phyloP scores from a whole-genome alignment of 768 basidiomycete genomes.

The Boletus fagicola region DNA sequence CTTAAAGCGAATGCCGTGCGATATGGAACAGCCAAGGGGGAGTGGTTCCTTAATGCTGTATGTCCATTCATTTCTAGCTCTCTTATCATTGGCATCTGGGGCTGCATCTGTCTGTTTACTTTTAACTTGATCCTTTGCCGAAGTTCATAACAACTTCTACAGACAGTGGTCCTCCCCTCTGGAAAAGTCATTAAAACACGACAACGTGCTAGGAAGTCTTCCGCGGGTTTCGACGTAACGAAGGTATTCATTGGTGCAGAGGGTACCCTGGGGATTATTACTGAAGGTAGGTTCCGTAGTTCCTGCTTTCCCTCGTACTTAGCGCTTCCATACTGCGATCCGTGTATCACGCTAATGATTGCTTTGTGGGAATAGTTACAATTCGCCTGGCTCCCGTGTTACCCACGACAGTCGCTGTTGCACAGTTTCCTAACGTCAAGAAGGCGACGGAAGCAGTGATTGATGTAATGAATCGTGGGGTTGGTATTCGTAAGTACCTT shows the following conservation, averaged over 20 bases:
- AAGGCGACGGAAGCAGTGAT: slow-evolving; percentile 72
- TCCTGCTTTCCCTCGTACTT: not conserved
- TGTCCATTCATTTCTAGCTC: slow-evolving; percentile 17
- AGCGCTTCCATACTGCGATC: not conserved
- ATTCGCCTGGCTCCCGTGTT: slow-evolving; percentile 77
- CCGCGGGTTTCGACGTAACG: slow-evolving; percentile 83
- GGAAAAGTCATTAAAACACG: slow-evolving; percentile 92
- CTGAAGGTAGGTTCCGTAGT: slow-evolving; percentile 54
- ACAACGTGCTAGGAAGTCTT: slow-evolving; percentile 72
- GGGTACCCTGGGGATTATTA: slow-evolving; percentile 83
- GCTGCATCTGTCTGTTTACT: not conserved
- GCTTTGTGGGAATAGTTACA: slow-evolving; percentile 49
- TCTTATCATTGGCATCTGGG: not conserved
- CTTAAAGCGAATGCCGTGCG: slow-evolving; percentile 69
- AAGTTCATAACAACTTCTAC: not conserved
- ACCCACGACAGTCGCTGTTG: slow-evolving; percentile 80
- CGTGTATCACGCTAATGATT: not conserved
- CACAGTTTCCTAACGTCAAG: slow-evolving; percentile 74
- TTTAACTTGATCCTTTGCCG: not conserved
- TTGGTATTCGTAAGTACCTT: slow-evolving; percentile 64
- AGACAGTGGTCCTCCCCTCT: slow-evolving; percentile 88
- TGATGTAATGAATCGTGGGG: slow-evolving; percentile 68
- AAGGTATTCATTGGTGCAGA: slow-evolving; percentile 86
- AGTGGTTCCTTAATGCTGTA: slow-evolving; percentile 88
- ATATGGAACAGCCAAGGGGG: slow-evolving; percentile 85